Conservation (phyloP, 805 yeast genomes). For the Saccharomycopsis lassenensis region DNA sequence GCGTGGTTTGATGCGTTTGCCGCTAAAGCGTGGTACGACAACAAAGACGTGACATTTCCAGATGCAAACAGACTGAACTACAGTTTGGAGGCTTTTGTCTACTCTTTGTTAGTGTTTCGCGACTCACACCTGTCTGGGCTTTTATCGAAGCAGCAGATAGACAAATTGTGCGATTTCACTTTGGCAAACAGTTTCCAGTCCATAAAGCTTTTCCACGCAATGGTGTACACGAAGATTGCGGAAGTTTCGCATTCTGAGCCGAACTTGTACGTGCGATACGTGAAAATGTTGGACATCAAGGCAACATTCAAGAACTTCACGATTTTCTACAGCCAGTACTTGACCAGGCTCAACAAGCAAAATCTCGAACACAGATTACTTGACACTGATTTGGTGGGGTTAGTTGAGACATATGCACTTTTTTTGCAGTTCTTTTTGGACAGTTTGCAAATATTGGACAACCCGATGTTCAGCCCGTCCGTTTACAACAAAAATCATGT, state of each 20-base stretch:
- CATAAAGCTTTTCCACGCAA: slow-evolving; percentile 6
- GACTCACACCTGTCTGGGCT: slow-evolving; percentile 2
- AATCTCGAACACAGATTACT: slow-evolving; percentile 5
- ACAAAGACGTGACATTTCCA: slow-evolving; percentile 9
- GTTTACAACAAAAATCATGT: not conserved
- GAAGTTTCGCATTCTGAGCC: not conserved
- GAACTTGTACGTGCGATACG: slow-evolving; percentile 3
- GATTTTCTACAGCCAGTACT: slow-evolving; percentile 9
- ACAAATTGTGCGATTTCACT: slow-evolving; percentile 5
- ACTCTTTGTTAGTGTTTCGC: not conserved
- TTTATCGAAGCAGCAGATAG: slow-evolving; percentile 4
- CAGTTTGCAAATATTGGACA: not conserved
- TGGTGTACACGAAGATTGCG: slow-evolving; percentile 9
- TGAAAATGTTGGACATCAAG: slow-evolving; percentile 6
- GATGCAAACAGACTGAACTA: slow-evolving; percentile 7
- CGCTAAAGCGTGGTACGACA: not conserved
- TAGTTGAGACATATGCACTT: slow-evolving; percentile 7
- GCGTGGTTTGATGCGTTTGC: slow-evolving; percentile 2
- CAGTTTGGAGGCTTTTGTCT: slow-evolving; percentile 4
- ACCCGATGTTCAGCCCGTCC: not conserved
- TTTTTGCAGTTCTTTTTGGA: slow-evolving; percentile 7
- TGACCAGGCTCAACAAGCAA: slow-evolving; percentile 6
- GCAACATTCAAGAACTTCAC: slow-evolving; percentile 11
- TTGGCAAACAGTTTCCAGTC: slow-evolving; percentile 16
- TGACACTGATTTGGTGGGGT: slow-evolving; percentile 6